Percentiles rank a stretch among this genome's conserved stretches.
These are phyloP conservation scores for Oropetium thomaeum DNA, from an alignment of 176 grass and related monocot genomes.

Conservation along the genomic window DNA sequence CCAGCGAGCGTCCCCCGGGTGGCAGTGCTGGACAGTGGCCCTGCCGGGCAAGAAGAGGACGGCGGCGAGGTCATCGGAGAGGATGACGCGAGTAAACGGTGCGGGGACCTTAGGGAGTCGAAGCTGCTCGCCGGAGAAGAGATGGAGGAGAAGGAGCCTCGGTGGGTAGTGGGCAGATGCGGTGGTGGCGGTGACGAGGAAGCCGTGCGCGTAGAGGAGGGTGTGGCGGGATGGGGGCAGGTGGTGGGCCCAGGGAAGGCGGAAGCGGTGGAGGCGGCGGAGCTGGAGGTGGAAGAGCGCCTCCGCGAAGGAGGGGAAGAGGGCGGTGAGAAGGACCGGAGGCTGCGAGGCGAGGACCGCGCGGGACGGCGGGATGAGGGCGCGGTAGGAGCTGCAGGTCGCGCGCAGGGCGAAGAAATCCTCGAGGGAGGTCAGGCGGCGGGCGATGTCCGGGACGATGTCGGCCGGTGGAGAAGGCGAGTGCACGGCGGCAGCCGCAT, in stretches of 20 bases:
- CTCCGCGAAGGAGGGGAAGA: conserved; percentile 53
- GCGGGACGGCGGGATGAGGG: conserved; percentile 26
- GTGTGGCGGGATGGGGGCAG: conserved; percentile 34
- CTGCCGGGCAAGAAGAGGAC: conserved; percentile 42
- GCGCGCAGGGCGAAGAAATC: conserved; percentile 60
- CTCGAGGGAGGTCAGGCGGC: conserved; percentile 53
- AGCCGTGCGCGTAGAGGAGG: conserved; percentile 52
- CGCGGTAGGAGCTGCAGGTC: conserved; percentile 50
- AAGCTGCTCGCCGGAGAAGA: conserved; percentile 61
- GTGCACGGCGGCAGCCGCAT: not conserved
- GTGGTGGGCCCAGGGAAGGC: conserved; percentile 48
- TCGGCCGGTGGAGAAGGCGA: conserved; percentile 44
- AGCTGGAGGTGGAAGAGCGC: conserved; percentile 53
- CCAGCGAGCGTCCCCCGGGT: conserved; percentile 48
- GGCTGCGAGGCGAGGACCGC: conserved; percentile 44
- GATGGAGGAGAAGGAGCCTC: conserved; percentile 59
- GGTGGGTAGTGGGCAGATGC: conserved; percentile 25
- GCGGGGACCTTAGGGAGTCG: conserved; percentile 51
- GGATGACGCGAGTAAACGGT: conserved; percentile 42
- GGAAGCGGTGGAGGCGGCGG: conserved; percentile 48
- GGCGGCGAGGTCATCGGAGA: conserved; percentile 44
- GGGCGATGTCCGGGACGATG: conserved; percentile 44
- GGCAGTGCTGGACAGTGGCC: conserved; percentile 37
- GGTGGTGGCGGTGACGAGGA: conserved; percentile 60
- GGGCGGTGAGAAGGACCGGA: conserved; percentile 53